A percentile compares a stretch with the other conserved stretches of the same genome.
phyloP scores from a whole-genome alignment of 164 flowering plant genomes.

The Aristolochia californica region DNA sequence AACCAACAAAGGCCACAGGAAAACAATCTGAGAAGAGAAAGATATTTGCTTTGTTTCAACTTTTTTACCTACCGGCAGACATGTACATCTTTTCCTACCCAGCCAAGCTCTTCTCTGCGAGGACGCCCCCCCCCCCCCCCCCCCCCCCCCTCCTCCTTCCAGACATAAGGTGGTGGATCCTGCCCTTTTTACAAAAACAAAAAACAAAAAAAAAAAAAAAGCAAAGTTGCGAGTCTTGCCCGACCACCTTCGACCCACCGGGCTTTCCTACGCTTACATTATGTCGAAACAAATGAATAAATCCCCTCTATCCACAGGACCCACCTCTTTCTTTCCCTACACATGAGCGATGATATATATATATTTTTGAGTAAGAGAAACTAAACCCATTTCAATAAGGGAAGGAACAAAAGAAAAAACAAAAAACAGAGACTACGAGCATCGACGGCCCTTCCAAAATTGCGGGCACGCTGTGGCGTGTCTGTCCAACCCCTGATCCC shows the following conservation, averaged over 20 bases:
- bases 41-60: not conserved
- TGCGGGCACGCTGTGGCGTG: not conserved
- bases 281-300: conserved; percentile 1
- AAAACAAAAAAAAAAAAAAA: too few relatives aligned
- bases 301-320: conserved; percentile 3
- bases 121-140: too few relatives aligned
- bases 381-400: not conserved
- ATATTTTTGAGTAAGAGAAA: not conserved
- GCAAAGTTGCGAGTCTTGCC: not conserved
- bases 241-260: not conserved
- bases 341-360: too few relatives aligned
- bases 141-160: too few relatives aligned
- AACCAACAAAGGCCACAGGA: not conserved
- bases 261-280: too few relatives aligned
- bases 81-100: conserved; percentile 1
- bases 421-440: not conserved
- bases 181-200: not conserved
- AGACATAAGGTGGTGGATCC: not conserved
- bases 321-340: not conserved
- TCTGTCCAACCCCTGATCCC: not conserved
- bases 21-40: not conserved
- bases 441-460: not conserved
- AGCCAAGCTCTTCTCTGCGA: not conserved
- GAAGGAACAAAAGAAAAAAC: not conserved
- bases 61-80: not conserved